Conservation (phyloP, 2,329 filamentous ascomycete species). For the Fusarium miscanthi region DNA sequence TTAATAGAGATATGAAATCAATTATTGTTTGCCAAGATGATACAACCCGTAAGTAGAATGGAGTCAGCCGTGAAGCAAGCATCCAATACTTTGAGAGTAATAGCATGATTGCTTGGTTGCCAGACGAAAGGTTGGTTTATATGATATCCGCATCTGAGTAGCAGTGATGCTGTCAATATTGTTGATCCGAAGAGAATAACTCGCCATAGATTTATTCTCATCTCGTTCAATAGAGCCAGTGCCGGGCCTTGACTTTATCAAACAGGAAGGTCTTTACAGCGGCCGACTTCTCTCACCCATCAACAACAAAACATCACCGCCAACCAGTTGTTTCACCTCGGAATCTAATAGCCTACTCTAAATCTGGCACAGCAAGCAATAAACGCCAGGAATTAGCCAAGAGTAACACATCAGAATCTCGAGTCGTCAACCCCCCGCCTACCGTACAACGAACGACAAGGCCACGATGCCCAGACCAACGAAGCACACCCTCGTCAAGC, state of each 20-base stretch:
- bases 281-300: not conserved
- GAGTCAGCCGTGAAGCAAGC: not conserved
- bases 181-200: not conserved
- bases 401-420: conserved; percentile 4
- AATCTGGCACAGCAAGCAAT: not conserved
- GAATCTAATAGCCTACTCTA: conserved; percentile 4
- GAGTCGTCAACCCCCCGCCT: conserved; percentile 4
- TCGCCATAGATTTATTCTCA: not conserved
- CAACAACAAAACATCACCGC: not conserved
- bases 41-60: too few species aligned
- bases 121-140: not conserved
- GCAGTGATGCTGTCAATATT: too few species aligned
- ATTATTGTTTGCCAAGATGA: not conserved
- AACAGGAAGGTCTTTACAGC: not conserved
- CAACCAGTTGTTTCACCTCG: not conserved
- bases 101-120: not conserved
- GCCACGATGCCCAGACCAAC: not conserved
- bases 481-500: not conserved
- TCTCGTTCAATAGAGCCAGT: not conserved
- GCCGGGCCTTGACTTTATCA: not conserved
- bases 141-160: not conserved
- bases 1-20: fast-evolving
- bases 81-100: not conserved
- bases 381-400: conserved; percentile 3
- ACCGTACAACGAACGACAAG: not conserved